These are phyloP conservation scores for Xylaria flabelliformis DNA, from an alignment of 495 filamentous ascomycete genomes.

Conservation along the genomic window DNA sequence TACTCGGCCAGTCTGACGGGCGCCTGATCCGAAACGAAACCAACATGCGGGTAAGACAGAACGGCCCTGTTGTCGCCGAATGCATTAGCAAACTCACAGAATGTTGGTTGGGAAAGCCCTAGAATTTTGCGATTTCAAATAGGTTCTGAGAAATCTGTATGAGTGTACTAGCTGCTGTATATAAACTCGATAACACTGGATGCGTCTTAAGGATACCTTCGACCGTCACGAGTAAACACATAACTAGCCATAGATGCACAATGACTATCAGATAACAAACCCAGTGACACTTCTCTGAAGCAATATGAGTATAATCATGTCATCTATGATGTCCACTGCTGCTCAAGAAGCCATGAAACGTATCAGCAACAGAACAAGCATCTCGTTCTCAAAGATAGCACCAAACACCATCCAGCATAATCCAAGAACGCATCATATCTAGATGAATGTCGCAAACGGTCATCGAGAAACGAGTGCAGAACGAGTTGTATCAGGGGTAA, in stretches of 20 bases:
- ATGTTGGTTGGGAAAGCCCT: background rate
- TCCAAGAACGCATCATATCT: background rate
- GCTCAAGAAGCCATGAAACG: background rate
- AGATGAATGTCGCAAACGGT: background rate
- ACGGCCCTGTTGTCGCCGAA: background rate
- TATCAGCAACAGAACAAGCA: background rate
- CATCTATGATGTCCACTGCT: background rate
- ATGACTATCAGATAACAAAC: background rate
- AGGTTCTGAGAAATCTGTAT: background rate
- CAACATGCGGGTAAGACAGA: background rate
- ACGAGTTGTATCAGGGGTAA: background rate
- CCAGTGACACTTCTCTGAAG: background rate
- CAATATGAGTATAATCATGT: background rate
- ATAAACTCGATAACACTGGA: background rate
- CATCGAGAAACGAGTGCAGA: background rate
- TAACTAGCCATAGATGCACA: background rate
- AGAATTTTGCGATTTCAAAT: background rate
- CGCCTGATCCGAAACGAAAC: slow-evolving; percentile 1
- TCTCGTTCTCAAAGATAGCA: background rate
- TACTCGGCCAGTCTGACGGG: background rate
- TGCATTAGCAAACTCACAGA: background rate
- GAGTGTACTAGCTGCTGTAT: background rate
- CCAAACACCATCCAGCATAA: background rate
- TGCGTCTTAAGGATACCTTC: background rate
- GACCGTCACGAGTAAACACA: background rate